phyloP scores from a whole-genome alignment of 2,329 filamentous ascomycete species.

The Alternaria sp. region DNA sequence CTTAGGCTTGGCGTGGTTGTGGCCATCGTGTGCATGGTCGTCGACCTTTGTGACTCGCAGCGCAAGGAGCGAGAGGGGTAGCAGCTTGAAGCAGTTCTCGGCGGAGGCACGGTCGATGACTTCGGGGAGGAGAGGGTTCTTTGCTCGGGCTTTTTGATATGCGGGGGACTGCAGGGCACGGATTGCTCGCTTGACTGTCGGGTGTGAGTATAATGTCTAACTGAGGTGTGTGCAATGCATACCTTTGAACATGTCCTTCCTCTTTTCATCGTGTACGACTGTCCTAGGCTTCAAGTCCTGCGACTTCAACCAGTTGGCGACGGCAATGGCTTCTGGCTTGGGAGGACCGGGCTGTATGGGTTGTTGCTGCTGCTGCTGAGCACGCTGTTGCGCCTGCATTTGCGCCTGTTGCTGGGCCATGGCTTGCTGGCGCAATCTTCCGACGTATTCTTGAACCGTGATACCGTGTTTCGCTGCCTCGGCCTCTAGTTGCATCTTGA shows the following conservation, averaged over 20 bases:
- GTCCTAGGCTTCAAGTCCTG: constrained; percentile 90
- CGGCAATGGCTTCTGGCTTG: constrained; percentile 84
- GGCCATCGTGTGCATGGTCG: constrained; percentile 72
- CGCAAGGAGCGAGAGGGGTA: constrained; percentile 92
- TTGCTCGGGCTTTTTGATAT: constrained; percentile 86
- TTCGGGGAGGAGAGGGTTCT: constrained; percentile 86
- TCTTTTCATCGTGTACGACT: constrained; percentile 91
- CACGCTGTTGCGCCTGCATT: constrained; percentile 29
- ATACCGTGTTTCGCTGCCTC: constrained; percentile 87
- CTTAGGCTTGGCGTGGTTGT: constrained; percentile 67
- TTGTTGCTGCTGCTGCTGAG: constrained; percentile 56
- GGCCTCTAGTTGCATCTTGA: constrained; percentile 80
- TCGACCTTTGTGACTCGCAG: constrained; percentile 86
- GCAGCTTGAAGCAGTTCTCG: constrained; percentile 92
- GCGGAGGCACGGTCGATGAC: constrained; percentile 87
- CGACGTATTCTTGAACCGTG: constrained; percentile 83
- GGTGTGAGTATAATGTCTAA: background rate
- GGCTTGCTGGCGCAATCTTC: constrained; percentile 58
- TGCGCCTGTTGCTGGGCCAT: constrained; percentile 61
- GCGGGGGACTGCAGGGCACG: constrained; percentile 86
- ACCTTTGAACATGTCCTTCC: constrained; percentile 99
- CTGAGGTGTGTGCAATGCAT: constrained; percentile 16
- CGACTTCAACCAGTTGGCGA: constrained; percentile 83
- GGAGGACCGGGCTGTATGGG: constrained; percentile 79
- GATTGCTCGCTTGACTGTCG: constrained; percentile 88